phyloP scores from a whole-genome alignment of 805 yeast species.

The Metschnikowia santaceciliae region DNA sequence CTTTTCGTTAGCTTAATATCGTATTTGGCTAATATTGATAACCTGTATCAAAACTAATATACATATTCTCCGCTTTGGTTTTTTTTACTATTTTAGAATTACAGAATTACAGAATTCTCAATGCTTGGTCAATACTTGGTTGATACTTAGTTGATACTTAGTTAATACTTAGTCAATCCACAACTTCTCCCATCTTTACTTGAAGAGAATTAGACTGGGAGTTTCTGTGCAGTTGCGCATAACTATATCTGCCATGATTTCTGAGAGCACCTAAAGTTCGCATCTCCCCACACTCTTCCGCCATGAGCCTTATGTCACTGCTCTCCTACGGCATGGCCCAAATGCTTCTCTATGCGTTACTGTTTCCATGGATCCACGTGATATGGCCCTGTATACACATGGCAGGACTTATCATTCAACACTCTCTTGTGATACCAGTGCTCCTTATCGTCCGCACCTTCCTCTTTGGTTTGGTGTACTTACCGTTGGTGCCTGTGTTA shows the following conservation, averaged over 20 bases:
- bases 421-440: constrained; percentile 13
- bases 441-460: constrained; percentile 14
- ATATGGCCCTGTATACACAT: constrained; percentile 7
- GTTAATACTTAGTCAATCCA: no score
- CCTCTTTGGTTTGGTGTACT: constrained; percentile 16
- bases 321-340: background rate
- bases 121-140: no score
- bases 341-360: background rate
- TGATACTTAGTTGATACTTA: no score
- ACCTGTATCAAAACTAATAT: no score
- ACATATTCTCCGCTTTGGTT: no score
- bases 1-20: no score
- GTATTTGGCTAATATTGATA: no score
- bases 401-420: constrained; percentile 9
- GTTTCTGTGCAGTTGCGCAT: background rate
- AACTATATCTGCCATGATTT: background rate
- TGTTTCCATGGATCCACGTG: constrained; percentile 14
- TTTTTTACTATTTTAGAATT: no score
- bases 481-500: constrained; percentile 17
- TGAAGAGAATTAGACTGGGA: no score
- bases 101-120: no score
- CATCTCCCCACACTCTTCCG: constrained; percentile 1
- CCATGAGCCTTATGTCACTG: background rate
- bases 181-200: no score
- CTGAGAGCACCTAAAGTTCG: background rate